phyloP scores from a whole-genome alignment of 2,329 filamentous ascomycete genomes.

The Colletotrichum ledebouriae region DNA sequence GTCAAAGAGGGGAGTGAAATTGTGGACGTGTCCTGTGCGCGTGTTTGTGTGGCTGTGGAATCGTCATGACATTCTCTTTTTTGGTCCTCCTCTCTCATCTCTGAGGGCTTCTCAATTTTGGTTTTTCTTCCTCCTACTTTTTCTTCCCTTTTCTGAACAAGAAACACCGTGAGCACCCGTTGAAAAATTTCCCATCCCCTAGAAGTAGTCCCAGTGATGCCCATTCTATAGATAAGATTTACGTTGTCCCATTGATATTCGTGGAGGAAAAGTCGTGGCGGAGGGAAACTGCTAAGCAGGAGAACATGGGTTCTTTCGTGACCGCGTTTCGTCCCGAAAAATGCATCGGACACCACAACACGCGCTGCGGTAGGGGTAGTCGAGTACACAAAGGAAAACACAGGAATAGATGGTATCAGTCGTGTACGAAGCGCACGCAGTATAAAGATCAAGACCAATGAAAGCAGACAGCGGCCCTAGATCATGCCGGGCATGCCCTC shows the following conservation, averaged over 20 bases:
- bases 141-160: neutral
- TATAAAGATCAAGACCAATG: conserved; percentile 12
- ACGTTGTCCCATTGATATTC: conserved; percentile 13
- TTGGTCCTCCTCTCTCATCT: neutral
- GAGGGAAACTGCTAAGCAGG: conserved; percentile 8
- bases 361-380: conserved; percentile 34
- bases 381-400: conserved; percentile 38
- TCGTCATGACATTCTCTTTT: conserved; percentile 27
- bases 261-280: neutral
- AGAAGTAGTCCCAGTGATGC: conserved; percentile 24
- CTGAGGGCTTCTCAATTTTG: neutral
- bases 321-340: conserved; percentile 26
- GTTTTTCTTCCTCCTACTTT: neutral
- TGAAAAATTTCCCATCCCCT: conserved; percentile 6
- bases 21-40: neutral
- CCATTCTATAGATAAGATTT: conserved; percentile 29
- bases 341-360: conserved; percentile 23
- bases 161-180: conserved; percentile 18
- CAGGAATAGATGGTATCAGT: conserved; percentile 38
- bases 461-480: conserved; percentile 10
- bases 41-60: conserved; percentile 16
- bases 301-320: conserved; percentile 32
- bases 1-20: conserved; percentile 16
- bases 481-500: conserved; percentile 44
- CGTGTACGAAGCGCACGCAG: conserved; percentile 21